phyloP scores from a whole-genome alignment of 352 stramenopile genomes.

The Phytophthora pseudosyringae region DNA sequence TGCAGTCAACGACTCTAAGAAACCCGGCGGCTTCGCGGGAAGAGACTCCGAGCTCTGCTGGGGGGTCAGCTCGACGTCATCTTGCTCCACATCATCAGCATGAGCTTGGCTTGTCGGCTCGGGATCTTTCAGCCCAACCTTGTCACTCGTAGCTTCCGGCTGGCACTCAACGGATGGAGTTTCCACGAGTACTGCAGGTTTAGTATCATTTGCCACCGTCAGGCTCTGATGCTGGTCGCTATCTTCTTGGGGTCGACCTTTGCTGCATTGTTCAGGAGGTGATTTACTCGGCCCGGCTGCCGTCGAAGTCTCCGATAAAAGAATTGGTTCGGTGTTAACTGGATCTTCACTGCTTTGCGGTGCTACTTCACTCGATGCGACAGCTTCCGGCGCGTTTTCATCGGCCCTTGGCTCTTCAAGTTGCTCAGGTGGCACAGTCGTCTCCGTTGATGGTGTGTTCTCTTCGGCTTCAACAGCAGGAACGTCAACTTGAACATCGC shows the following conservation, averaged over 20 bases:
- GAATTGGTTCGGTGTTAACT: background rate
- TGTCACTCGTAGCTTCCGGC: background rate
- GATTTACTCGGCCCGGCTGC: too few species aligned
- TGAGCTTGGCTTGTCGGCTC: background rate
- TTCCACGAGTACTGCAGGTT: too few species aligned
- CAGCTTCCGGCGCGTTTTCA: background rate
- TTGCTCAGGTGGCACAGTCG: background rate
- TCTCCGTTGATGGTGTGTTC: background rate
- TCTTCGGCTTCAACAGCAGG: background rate
- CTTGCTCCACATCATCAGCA: background rate
- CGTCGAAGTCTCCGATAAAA: background rate
- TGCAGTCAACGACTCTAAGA: constrained; percentile 39
- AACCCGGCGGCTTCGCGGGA: constrained; percentile 16
- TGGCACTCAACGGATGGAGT: background rate
- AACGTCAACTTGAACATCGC: background rate
- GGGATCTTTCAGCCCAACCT: background rate
- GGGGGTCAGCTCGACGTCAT: background rate
- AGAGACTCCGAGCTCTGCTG: constrained; percentile 7
- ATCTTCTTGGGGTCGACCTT: too few species aligned
- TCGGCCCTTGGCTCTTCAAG: background rate
- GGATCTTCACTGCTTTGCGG: background rate
- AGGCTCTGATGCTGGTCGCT: too few species aligned
- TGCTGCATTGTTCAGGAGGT: too few species aligned
- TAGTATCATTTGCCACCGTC: too few species aligned
- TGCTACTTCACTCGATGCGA: background rate